A percentile compares a stretch with the other conserved stretches of the same genome.
phyloP scores from a whole-genome alignment of 1,284 basidiomycete genomes.

The Boletus semigastroideus region DNA sequence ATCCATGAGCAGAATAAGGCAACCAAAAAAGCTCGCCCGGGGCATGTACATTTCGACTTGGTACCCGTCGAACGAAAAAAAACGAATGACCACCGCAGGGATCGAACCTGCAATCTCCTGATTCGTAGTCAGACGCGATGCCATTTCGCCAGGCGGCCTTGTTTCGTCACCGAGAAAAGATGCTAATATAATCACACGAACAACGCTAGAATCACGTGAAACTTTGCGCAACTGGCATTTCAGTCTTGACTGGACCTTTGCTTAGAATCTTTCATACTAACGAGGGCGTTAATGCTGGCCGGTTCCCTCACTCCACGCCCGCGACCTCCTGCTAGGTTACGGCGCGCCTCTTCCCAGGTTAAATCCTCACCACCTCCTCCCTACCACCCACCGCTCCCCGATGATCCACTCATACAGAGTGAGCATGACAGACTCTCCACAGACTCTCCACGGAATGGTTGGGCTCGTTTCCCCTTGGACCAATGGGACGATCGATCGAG shows the following conservation, averaged over 20 bases:
- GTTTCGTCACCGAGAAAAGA: too few species aligned
- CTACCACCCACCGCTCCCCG: slow-evolving; percentile 38
- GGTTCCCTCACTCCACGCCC: slow-evolving; percentile 50
- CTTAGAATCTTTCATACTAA: too few species aligned
- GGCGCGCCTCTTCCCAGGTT: slow-evolving; percentile 42
- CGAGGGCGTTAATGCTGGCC: slow-evolving; percentile 43
- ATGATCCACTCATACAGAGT: slow-evolving; percentile 12
- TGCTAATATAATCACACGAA: too few species aligned
- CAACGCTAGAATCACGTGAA: slow-evolving; percentile 23
- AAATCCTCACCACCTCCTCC: slow-evolving; percentile 55
- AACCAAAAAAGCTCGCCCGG: too few species aligned
- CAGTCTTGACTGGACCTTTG: too few species aligned
- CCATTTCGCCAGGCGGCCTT: slow-evolving; percentile 66
- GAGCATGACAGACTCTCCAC: slow-evolving; percentile 13
- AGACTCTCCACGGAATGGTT: slow-evolving; percentile 8
- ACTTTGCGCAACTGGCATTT: slow-evolving; percentile 2
- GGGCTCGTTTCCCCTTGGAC: slow-evolving; percentile 28
- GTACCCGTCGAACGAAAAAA: too few species aligned
- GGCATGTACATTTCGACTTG: too few species aligned
- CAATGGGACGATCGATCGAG: slow-evolving; percentile 62
- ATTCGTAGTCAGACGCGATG: slow-evolving; percentile 69
- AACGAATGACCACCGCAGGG: slow-evolving; percentile 35
- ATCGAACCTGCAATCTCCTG: slow-evolving; percentile 72
- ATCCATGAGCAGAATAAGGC: too few species aligned
- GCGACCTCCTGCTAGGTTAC: slow-evolving; percentile 58